Evolutionary conservation across 106 monocot genomes (phyloP), one percentile per base, ranked within the genome.

Genomic region (Apostasia ramifera): DNA sequence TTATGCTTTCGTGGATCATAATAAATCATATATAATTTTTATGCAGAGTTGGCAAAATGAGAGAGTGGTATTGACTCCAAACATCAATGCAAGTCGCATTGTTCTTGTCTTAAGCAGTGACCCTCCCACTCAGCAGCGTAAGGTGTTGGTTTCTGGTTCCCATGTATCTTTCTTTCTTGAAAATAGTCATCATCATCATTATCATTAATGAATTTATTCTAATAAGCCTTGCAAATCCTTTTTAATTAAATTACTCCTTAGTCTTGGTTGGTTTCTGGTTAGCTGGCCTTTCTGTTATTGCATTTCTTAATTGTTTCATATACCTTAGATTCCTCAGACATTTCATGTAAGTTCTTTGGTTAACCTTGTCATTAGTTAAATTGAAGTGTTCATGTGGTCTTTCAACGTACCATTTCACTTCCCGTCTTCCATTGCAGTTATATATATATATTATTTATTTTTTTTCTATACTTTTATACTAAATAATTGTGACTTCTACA

Each of bases 41-140:
- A 39, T 60, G 53, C 66, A 94, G 93, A 84, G 89, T 44, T 94
- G 93, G 93, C 62, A 71, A n/a, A 78, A 81, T 80, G 93, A 94
- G 63, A 84, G 79, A 51, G 78, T 86, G 12, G 77, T 87, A 1
- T 77, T 70, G 5, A 57, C 47, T 56, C 63, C 71, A 76, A 8
- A 63, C 40, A 47, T 9, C 12, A 67, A 64, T 58, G 70, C 66
- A 37, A 89, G 82, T 45, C 86, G 93, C 38, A 78, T 94, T 41
- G 42, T 94, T 47, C 63, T 90, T 56, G 81, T 90, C 6, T 54
- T 76, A 39, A 78, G 83, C 45, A 59, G 55, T 47, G 82, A 89
- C 78, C 73, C 81, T 53, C 67, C 78, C 11, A 46, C 49, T 44
- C 80, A 84, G 6, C 89, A 81, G 40, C 71, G 71, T 45, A 94